Evolutionary conservation across 306 rosid genomes (phyloP).

Genomic region (Inga oerstediana): DNA sequence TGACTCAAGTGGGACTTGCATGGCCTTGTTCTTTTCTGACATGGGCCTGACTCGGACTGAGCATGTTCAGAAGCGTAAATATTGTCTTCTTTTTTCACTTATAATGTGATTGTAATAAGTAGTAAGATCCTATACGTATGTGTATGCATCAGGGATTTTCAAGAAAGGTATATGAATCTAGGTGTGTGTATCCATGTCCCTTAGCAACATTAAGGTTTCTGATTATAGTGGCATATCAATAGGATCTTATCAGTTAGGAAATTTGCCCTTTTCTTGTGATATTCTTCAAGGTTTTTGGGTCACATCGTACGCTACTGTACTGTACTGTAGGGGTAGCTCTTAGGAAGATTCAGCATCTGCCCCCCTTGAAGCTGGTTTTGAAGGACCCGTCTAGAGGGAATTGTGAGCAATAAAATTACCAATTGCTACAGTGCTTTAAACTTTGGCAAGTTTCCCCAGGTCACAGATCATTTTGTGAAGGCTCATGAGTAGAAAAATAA

Average conservation of each 20-base stretch:
- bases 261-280: conserved; percentile 3
- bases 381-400: conserved; percentile 82
- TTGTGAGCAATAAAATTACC: conserved; percentile 71
- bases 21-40: conserved; percentile 18
- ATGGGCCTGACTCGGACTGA: background rate
- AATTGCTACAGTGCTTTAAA: conserved; percentile 67
- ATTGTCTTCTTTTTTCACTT: background rate
- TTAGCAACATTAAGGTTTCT: background rate
- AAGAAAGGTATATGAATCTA: background rate
- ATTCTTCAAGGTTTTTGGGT: conserved; percentile 48
- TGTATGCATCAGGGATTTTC: background rate
- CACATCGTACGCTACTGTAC: conserved; percentile 47
- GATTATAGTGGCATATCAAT: background rate
- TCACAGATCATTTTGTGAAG: conserved; percentile 44
- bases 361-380: conserved; percentile 80
- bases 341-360: conserved; percentile 68
- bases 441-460: conserved; percentile 50
- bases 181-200: background rate
- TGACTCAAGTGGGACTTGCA: conserved; percentile 47
- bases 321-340: conserved; percentile 59
- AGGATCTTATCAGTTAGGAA: background rate
- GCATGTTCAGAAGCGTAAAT: conserved; percentile 17
- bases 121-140: no score
- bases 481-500: conserved; percentile 53
- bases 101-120: background rate